A percentile compares a stretch with the other conserved stretches of the same genome.
Evolutionary conservation across 192 early-diverging fungal genomes (phyloP).

Genomic region (Phycomyces nitens): DNA sequence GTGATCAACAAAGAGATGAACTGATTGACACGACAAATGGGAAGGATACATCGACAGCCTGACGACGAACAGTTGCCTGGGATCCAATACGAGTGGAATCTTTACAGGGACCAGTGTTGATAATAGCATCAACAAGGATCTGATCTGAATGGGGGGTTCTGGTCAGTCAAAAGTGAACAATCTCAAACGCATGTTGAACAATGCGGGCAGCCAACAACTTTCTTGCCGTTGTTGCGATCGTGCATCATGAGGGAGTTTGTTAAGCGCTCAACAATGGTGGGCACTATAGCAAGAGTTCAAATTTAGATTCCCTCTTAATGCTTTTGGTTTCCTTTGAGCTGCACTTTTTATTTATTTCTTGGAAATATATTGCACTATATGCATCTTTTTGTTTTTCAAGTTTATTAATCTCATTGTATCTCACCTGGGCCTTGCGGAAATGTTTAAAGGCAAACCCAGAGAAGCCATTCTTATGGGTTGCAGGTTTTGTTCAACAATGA

Average conservation of each 20-base stretch:
- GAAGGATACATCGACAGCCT: slow-evolving; percentile 99
- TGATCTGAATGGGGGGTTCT: slow-evolving; percentile 87
- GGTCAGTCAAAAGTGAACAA: slow-evolving; percentile 97
- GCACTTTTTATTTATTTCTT: slow-evolving; percentile 14
- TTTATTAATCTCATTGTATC: slow-evolving; percentile 1
- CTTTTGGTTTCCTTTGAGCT: not conserved
- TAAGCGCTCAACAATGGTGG: slow-evolving; percentile 97
- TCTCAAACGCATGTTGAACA: slow-evolving; percentile 99
- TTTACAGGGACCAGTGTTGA: slow-evolving; percentile 99
- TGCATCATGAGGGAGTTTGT: slow-evolving; percentile 99
- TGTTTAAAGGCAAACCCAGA: slow-evolving; percentile 69
- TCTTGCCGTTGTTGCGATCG: slow-evolving; percentile 99
- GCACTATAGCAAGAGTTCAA: slow-evolving; percentile 53
- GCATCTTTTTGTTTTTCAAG: not conserved
- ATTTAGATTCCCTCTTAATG: not conserved
- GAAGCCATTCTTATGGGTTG: slow-evolving; percentile 36
- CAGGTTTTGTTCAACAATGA: not conserved
- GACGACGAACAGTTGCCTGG: slow-evolving; percentile 95
- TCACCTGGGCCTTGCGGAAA: slow-evolving; percentile 94
- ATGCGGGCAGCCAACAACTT: slow-evolving; percentile 98
- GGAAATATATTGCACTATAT: not conserved
- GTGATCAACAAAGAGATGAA: slow-evolving; percentile 90
- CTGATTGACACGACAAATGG: slow-evolving; percentile 97
- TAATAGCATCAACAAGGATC: slow-evolving; percentile 96
- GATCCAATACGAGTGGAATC: slow-evolving; percentile 98